Base-by-base conservation (phyloP, 352 stramenopile genomes). In the Pythium biforme region DNA sequence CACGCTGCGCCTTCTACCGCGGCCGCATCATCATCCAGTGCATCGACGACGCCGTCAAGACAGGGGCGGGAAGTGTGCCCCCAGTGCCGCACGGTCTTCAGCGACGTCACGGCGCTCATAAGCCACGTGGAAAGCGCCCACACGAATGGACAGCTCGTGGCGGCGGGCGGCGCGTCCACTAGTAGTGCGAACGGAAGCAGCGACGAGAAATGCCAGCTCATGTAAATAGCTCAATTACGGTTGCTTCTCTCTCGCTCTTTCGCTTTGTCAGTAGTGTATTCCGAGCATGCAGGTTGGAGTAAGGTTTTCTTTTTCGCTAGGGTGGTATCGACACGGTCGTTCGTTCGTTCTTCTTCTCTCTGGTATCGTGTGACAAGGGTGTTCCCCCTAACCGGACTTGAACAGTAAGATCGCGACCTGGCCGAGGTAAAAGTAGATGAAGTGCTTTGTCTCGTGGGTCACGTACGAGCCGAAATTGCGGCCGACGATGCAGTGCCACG, bases 351-450 rank as follows among this genome's bases (percentile, higher is more conserved):
- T 39, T 4, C 27, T 31, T n/a, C n/a, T n/a, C n/a, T n/a, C n/a
- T n/a, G n/a, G n/a, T n/a, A n/a, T n/a, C n/a, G n/a, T 51, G 10
- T 45, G 9, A 19, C 22, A 51, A 34, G 31, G 5, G 31, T 10
- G 5, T 34, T 55, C 79, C n/a, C n/a, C n/a, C n/a, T 67, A 91
- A 11, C 84, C 84, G 26, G 81, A 98, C 91, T 97, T 99, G 75
- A 97, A 97, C 54, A 98, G 77, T 58, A 95, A 88, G 59, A 98
- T 92, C 31, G 89, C 93, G 53, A 96, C 89, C 65, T 98, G 93
- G 17, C 92, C 92, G 56, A 98, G 74, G 87, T 98, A 98, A 65
- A 98, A 97, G 82, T 98, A 98, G 72, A 97, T 97, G 69, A 97
- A 98, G 72, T 97, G 93, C 63, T 89, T 95, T 59, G 89, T 94